Percentiles rank a stretch among this genome's conserved stretches.
Conservation (phyloP, 306 rosid genomes). For the Potentilla sterilis region DNA sequence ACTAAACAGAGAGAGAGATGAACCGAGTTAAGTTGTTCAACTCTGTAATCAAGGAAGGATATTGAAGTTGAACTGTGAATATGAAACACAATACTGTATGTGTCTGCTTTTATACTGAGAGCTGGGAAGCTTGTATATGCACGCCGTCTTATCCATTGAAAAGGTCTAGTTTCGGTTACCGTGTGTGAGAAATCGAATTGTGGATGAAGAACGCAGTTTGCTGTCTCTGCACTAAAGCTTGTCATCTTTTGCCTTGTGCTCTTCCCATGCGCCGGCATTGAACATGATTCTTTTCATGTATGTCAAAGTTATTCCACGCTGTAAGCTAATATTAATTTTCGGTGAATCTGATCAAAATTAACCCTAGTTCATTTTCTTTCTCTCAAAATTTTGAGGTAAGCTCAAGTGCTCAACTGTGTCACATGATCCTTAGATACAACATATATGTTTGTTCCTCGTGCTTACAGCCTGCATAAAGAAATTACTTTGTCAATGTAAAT, state of each 20-base stretch:
- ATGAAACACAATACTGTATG: background rate
- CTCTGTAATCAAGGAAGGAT: background rate
- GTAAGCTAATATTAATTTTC: background rate
- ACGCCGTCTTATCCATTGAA: background rate
- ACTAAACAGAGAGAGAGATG: background rate
- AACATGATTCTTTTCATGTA: background rate
- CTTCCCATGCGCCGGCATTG: slow-evolving; percentile 1
- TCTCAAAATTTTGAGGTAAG: background rate
- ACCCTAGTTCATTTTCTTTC: background rate
- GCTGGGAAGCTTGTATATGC: background rate
- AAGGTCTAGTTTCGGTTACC: background rate
- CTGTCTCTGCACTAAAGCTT: background rate
- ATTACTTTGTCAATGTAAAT: background rate
- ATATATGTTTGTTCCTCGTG: background rate
- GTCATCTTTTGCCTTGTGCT: background rate
- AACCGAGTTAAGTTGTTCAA: background rate
- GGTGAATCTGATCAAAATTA: no score
- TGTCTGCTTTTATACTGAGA: slow-evolving; percentile 19
- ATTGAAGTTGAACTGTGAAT: background rate
- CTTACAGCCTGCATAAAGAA: background rate
- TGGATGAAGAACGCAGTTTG: background rate
- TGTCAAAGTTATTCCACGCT: background rate
- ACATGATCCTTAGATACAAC: background rate
- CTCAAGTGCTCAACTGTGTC: background rate
- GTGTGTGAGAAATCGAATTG: background rate